Conservation (phyloP, 2,329 filamentous ascomycete genomes). For the Colletotrichum salicis region DNA sequence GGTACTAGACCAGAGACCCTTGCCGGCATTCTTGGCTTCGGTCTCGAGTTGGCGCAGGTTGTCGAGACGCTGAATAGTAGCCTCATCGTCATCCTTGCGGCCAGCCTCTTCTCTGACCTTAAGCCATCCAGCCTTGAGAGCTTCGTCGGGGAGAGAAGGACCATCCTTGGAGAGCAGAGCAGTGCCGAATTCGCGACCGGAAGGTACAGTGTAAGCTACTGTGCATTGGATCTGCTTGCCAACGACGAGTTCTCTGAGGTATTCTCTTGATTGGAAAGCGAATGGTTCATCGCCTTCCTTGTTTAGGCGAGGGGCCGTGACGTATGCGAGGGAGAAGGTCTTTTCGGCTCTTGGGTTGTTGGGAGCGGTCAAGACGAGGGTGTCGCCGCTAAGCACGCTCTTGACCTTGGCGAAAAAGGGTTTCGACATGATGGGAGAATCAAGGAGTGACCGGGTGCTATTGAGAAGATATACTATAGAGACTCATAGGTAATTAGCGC, state of each 20-base stretch:
- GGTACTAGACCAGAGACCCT: slow-evolving; percentile 81
- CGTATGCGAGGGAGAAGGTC: slow-evolving; percentile 89
- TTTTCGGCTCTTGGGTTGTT: slow-evolving; percentile 86
- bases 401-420: slow-evolving; percentile 82
- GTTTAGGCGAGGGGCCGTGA: slow-evolving; percentile 85
- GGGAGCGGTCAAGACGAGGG: slow-evolving; percentile 82
- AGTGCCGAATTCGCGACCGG: slow-evolving; percentile 87
- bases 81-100: slow-evolving; percentile 86
- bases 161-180: slow-evolving; percentile 79
- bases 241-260: slow-evolving; percentile 83
- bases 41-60: slow-evolving; percentile 81
- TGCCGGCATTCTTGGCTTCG: slow-evolving; percentile 80
- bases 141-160: slow-evolving; percentile 80
- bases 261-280: slow-evolving; percentile 95
- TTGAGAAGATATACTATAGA: background rate
- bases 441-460: slow-evolving; percentile 28
- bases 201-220: slow-evolving; percentile 87
- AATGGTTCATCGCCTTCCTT: slow-evolving; percentile 93
- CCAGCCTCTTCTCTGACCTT: slow-evolving; percentile 95
- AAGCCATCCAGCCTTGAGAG: slow-evolving; percentile 89
- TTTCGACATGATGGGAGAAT: slow-evolving; percentile 57
- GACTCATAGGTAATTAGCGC: background rate
- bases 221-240: slow-evolving; percentile 89
- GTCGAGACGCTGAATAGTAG: slow-evolving; percentile 77
- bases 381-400: slow-evolving; percentile 93